phyloP scores from a whole-genome alignment of 75 land plant species.

The Picea sitchensis region DNA sequence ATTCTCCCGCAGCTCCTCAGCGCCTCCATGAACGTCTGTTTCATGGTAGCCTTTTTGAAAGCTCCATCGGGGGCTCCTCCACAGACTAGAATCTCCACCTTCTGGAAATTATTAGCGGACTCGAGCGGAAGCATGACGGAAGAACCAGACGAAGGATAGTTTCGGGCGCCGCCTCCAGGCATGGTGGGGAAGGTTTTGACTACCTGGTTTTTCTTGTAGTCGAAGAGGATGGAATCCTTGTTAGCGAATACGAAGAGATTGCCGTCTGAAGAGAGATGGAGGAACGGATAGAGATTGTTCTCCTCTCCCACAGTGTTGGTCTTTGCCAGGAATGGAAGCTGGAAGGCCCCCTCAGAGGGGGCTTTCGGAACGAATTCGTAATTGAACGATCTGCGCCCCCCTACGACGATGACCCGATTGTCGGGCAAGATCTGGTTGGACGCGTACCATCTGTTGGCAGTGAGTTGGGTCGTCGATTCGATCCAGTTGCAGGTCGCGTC shows the following conservation, averaged over 20 bases:
- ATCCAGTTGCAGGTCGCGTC: too few species aligned
- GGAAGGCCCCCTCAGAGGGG: background rate
- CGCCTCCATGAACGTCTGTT: constrained; percentile 26
- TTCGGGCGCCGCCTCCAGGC: constrained; percentile 26
- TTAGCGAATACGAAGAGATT: constrained; percentile 51
- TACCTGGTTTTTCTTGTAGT: constrained; percentile 22
- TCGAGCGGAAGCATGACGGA: constrained; percentile 25
- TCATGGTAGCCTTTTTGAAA: background rate
- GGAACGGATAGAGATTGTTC: constrained; percentile 25
- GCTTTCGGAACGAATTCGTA: constrained; percentile 15
- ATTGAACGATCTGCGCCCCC: constrained; percentile 13
- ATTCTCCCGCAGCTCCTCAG: constrained; percentile 46
- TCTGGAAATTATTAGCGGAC: background rate
- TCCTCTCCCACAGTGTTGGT: background rate
- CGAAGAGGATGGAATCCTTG: constrained; percentile 37
- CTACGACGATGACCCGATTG: constrained; percentile 8
- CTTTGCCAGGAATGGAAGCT: constrained; percentile 11
- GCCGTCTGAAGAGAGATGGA: constrained; percentile 23
- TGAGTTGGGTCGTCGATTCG: too few species aligned
- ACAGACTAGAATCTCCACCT: constrained; percentile 53
- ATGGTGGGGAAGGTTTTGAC: constrained; percentile 25
- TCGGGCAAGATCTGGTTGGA: background rate
- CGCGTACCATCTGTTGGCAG: too few species aligned
- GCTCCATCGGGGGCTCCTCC: constrained; percentile 66
- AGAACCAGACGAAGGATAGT: constrained; percentile 32